Evolutionary conservation across 768 basidiomycete species (phyloP).

Genomic region (Peribolospora baueri): DNA sequence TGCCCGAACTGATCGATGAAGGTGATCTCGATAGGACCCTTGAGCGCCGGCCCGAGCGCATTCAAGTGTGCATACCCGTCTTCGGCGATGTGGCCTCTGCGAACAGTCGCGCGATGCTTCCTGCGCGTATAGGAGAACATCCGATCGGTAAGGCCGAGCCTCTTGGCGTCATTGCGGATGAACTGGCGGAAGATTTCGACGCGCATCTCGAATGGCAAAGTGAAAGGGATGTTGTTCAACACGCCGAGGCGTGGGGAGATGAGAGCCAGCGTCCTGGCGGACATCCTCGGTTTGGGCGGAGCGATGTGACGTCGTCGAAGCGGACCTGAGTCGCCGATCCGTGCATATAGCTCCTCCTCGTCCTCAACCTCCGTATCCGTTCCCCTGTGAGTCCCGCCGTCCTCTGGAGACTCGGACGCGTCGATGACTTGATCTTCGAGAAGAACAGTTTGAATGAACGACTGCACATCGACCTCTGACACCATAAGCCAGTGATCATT

Average conservation of each 20-base stretch:
- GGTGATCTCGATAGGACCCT: constrained; percentile 60
- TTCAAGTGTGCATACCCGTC: constrained; percentile 70
- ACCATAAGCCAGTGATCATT: constrained; percentile 57
- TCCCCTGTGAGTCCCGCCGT: constrained; percentile 2
- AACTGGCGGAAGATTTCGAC: constrained; percentile 73
- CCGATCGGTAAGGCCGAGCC: constrained; percentile 11
- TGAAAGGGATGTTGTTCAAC: constrained; percentile 85
- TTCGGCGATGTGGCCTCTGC: constrained; percentile 55
- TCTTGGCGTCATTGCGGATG: constrained; percentile 33
- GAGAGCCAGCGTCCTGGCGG: constrained; percentile 45
- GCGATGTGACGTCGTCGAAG: background rate
- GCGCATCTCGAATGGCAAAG: constrained; percentile 76
- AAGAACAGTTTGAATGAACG: constrained; percentile 69
- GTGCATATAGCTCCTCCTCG: too few relatives aligned
- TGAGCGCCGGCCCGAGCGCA: constrained; percentile 42
- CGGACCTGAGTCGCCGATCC: too few relatives aligned
- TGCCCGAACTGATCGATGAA: constrained; percentile 48
- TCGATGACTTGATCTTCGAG: constrained; percentile 37
- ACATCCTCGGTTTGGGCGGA: constrained; percentile 18
- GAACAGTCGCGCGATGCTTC: constrained; percentile 29
- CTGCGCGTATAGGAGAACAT: constrained; percentile 11
- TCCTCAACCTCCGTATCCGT: too few relatives aligned
- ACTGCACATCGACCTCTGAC: constrained; percentile 32
- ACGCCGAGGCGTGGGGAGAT: constrained; percentile 69
- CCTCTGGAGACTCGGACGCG: constrained; percentile 6